phyloP scores from a whole-genome alignment of 352 stramenopile genomes.

The Phytopythium oedochilum region DNA sequence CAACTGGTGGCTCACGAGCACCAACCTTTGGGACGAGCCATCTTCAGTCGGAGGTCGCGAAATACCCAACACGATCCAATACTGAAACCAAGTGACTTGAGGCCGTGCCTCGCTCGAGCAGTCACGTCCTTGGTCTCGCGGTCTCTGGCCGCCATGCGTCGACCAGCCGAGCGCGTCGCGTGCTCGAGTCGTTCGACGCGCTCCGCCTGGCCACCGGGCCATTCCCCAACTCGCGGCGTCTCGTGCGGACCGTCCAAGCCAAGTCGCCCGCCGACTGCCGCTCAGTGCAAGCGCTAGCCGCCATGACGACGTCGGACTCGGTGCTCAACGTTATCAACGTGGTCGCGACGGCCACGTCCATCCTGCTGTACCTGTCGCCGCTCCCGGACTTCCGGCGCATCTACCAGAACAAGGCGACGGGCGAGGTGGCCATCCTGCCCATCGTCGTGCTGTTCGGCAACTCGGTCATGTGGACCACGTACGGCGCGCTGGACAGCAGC shows the following conservation, averaged over 20 bases:
- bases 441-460: slow-evolving; percentile 36
- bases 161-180: neutral
- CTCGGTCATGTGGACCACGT: slow-evolving; percentile 32
- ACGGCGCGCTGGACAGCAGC: slow-evolving; percentile 23
- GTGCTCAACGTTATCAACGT: slow-evolving; percentile 21
- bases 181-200: neutral
- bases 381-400: slow-evolving; percentile 17
- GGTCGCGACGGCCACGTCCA: slow-evolving; percentile 10
- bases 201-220: neutral
- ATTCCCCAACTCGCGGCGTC: slow-evolving; percentile 1
- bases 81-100: neutral
- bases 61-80: neutral
- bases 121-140: neutral
- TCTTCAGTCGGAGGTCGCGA: neutral
- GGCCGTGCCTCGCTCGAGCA: neutral
- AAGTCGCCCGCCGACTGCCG: neutral
- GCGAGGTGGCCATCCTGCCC: slow-evolving; percentile 31
- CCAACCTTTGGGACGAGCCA: neutral
- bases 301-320: neutral
- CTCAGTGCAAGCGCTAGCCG: neutral
- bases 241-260: neutral
- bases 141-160: too few relatives aligned
- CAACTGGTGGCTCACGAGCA: neutral
- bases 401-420: slow-evolving; percentile 17
- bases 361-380: slow-evolving; percentile 19